These are phyloP conservation scores for Papilionanthe hybrid DNA, from an alignment of 116 monocot genomes.

Conservation along the genomic window DNA sequence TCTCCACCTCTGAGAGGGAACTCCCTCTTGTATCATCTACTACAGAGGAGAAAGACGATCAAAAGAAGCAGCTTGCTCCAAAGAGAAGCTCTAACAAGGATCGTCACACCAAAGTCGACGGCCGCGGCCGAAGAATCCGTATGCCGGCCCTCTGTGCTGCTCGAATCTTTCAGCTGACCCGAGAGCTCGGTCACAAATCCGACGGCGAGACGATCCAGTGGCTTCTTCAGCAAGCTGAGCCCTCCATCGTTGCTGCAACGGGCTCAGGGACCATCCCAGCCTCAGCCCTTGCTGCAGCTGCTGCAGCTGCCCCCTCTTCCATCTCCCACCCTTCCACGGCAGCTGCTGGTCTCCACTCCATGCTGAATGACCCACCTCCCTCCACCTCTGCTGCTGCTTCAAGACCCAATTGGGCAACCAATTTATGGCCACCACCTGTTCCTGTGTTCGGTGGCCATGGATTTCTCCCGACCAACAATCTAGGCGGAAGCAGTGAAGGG, in stretches of 20 bases:
- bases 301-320: constrained; percentile 10
- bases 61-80: constrained; percentile 26
- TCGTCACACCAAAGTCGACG: constrained; percentile 63
- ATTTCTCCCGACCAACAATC: constrained; percentile 8
- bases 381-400: constrained; percentile 11
- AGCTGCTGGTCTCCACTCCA: constrained; percentile 9
- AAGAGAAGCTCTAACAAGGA: constrained; percentile 48
- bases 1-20: constrained; percentile 15
- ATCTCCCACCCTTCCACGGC: not conserved
- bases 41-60: constrained; percentile 12
- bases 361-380: constrained; percentile 10
- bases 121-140: constrained; percentile 45
- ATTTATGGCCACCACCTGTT: constrained; percentile 13
- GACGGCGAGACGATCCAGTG: constrained; percentile 57
- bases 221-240: constrained; percentile 51
- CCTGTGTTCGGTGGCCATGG: constrained; percentile 6
- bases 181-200: constrained; percentile 51
- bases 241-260: constrained; percentile 43
- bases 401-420: constrained; percentile 17
- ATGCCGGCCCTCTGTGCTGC: constrained; percentile 66
- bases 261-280: constrained; percentile 47
- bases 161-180: constrained; percentile 42
- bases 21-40: not conserved
- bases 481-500: constrained; percentile 1
- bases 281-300: constrained; percentile 16